phyloP scores from a whole-genome alignment of 2,329 filamentous ascomycete species.

The Lachnellula suecica region DNA sequence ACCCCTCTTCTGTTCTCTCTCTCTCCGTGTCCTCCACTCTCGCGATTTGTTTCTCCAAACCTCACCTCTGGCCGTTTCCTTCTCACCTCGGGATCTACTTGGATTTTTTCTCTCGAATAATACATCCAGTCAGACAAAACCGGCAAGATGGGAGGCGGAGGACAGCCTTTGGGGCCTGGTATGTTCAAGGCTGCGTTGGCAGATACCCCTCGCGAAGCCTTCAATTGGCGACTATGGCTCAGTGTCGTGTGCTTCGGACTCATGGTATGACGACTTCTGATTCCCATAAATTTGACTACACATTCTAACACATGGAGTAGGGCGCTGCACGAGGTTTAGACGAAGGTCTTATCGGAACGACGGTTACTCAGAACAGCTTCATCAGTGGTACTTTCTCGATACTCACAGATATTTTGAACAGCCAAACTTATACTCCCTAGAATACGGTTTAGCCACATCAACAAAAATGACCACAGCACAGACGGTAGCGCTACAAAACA shows the following conservation, averaged over 20 bases:
- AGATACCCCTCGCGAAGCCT: conserved; percentile 32
- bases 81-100: not conserved
- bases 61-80: not conserved
- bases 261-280: conserved; percentile 10
- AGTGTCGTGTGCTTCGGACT: conserved; percentile 26
- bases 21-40: not conserved
- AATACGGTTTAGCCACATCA: conserved; percentile 16
- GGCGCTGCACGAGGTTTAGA: conserved; percentile 27
- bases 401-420: conserved; percentile 14
- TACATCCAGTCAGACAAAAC: not conserved
- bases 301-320: not conserved
- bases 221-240: conserved; percentile 33
- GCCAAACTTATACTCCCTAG: conserved; percentile 10
- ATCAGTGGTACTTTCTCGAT: conserved; percentile 1
- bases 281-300: not conserved
- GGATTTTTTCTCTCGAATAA: not conserved
- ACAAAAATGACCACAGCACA: conserved; percentile 20
- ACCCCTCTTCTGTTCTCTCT: not conserved
- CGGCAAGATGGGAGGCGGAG: conserved; percentile 13
- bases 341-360: conserved; percentile 29
- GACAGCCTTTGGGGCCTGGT: conserved; percentile 20
- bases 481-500: conserved; percentile 33
- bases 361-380: conserved; percentile 29
- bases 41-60: not conserved
- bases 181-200: conserved; percentile 30